Conservation (phyloP, 441 rosid species). For the Oxalis stricta region DNA sequence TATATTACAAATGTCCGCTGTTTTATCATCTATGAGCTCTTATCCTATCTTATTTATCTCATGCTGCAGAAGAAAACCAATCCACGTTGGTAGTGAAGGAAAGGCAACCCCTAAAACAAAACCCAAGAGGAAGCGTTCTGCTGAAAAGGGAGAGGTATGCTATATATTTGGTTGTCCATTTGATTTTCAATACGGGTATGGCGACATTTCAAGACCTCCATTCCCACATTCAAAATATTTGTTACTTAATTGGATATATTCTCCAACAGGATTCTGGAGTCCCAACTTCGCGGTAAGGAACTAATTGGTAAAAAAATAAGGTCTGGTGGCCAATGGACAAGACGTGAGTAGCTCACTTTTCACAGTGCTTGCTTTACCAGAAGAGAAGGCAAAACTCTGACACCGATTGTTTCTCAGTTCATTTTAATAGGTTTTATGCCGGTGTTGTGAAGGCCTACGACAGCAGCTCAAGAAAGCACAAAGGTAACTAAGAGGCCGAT, state of each 20-base stretch:
- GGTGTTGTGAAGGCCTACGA: conserved; percentile 39
- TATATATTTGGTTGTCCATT: background rate
- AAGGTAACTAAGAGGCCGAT: no score
- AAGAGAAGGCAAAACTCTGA: background rate
- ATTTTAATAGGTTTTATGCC: conserved; percentile 44
- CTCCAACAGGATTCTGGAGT: conserved; percentile 26
- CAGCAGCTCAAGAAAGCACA: conserved; percentile 31
- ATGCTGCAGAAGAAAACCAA: conserved; percentile 12
- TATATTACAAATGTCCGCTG: background rate
- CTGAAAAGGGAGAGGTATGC: conserved; percentile 37
- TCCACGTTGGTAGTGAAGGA: conserved; percentile 10
- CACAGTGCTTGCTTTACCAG: background rate
- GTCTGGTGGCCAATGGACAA: conserved; percentile 87
- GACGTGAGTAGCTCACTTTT: conserved; percentile 28
- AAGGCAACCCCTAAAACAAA: conserved; percentile 25
- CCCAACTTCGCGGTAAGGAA: conserved; percentile 22
- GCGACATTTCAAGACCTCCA: background rate
- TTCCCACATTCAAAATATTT: conserved; percentile 1
- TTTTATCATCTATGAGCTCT: background rate
- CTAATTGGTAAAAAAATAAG: conserved; percentile 46
- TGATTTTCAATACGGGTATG: background rate
- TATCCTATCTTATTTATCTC: conserved; percentile 8
- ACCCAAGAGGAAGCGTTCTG: conserved; percentile 24
- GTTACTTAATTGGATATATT: conserved; percentile 1
- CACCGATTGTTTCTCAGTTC: background rate